Percentiles rank a stretch among this genome's conserved stretches.
Evolutionary conservation across 2,329 filamentous ascomycete genomes (phyloP).

Genomic region (Rutstroemia sp.): DNA sequence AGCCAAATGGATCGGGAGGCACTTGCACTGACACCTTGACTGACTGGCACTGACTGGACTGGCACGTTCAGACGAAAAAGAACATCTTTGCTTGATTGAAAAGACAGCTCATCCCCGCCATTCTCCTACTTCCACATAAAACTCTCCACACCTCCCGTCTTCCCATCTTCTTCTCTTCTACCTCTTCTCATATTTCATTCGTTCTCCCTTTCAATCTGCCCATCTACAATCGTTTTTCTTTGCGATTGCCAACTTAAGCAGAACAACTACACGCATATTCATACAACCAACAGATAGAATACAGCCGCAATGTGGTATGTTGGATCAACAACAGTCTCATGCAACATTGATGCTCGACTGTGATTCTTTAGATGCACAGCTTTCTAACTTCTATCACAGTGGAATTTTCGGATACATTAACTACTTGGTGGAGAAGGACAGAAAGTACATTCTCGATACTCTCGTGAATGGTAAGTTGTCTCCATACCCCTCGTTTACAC

Average conservation of each 20-base stretch:
- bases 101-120: neutral
- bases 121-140: constrained; percentile 6
- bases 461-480: constrained; percentile 67
- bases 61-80: constrained; percentile 5
- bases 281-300: neutral
- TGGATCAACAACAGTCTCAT: neutral
- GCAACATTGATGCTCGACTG: no score
- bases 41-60: no score
- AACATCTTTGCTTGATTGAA: neutral
- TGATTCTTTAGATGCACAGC: constrained; percentile 4
- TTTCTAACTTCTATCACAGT: constrained; percentile 38
- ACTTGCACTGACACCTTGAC: neutral
- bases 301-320: constrained; percentile 24
- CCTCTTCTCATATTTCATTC: neutral
- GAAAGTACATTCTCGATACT: constrained; percentile 91
- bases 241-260: constrained; percentile 1
- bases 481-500: constrained; percentile 4
- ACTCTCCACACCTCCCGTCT: constrained; percentile 1
- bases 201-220: neutral
- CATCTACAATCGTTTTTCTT: constrained; percentile 3
- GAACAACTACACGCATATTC: neutral
- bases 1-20: neutral
- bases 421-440: constrained; percentile 98
- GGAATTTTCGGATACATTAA: constrained; percentile 98
- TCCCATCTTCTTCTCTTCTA: neutral